Evolutionary conservation across 345 rosid genomes (phyloP).

Genomic region (Physaria fendleri): DNA sequence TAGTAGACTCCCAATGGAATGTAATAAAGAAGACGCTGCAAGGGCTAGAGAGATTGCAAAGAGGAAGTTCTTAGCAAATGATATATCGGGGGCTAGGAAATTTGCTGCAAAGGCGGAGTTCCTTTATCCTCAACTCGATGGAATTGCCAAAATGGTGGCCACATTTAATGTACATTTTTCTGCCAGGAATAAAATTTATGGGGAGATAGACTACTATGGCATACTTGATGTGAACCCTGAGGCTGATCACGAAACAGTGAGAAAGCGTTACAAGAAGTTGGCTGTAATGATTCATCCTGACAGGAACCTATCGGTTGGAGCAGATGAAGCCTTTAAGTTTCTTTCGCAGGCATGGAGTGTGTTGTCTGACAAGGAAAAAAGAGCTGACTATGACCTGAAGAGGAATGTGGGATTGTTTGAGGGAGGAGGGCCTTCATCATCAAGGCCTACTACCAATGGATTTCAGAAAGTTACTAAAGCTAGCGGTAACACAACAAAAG

Average conservation of each 20-base stretch:
- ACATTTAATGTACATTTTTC: conserved; percentile 45
- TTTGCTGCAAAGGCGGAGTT: conserved; percentile 58
- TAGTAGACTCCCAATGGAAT: conserved; percentile 35
- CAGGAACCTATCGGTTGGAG: conserved; percentile 55
- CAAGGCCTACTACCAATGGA: conserved; percentile 28
- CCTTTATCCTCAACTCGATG: conserved; percentile 51
- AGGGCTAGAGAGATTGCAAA: conserved; percentile 54
- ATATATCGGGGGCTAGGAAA: conserved; percentile 43
- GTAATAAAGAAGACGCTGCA: conserved; percentile 47
- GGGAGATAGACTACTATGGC: conserved; percentile 49
- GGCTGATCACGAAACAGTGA: conserved; percentile 51
- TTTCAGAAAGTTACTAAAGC: conserved; percentile 35
- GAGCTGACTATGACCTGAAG: conserved; percentile 47
- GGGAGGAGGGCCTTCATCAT: conserved; percentile 33
- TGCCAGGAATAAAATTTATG: conserved; percentile 38
- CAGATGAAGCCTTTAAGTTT: conserved; percentile 63
- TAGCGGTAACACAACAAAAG: conserved; percentile 23
- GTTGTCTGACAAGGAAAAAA: conserved; percentile 48
- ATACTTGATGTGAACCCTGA: conserved; percentile 47
- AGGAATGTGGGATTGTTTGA: conserved; percentile 32
- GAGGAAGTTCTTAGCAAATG: conserved; percentile 43
- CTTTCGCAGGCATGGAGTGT: conserved; percentile 54
- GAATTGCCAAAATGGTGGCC: conserved; percentile 45
- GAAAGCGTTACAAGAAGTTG: conserved; percentile 49
- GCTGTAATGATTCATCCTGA: conserved; percentile 68